Percentiles rank a stretch among this genome's conserved stretches.
phyloP scores from a whole-genome alignment of 176 grass and related monocot genomes.

The Aegilops longissima region DNA sequence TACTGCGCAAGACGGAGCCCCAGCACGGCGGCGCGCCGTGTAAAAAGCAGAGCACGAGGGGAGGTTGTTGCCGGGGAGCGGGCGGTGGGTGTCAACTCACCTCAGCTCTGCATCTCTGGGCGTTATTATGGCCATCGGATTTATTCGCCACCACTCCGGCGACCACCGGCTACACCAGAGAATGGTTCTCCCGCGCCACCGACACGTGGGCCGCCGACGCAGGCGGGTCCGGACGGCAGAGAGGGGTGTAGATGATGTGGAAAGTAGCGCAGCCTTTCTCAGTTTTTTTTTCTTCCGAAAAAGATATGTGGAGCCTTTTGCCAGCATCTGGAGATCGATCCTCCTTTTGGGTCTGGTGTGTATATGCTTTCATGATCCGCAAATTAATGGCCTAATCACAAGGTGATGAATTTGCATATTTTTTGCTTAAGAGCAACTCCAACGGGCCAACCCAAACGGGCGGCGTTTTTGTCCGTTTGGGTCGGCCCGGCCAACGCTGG shows the following conservation, averaged over 20 bases:
- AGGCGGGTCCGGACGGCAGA: neutral
- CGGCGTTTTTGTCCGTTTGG: too few relatives aligned
- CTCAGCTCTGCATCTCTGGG: neutral
- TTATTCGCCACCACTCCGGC: neutral
- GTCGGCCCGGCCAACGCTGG: too few relatives aligned
- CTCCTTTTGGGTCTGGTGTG: too few relatives aligned
- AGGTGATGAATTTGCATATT: too few relatives aligned
- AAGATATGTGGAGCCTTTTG: neutral
- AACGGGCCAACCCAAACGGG: too few relatives aligned
- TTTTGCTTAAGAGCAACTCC: too few relatives aligned
- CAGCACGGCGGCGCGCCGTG: neutral
- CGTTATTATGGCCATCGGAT: neutral
- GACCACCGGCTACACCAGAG: neutral
- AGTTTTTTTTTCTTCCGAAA: neutral
- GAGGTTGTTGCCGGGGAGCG: neutral
- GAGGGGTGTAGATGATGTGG: neutral
- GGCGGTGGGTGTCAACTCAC: neutral
- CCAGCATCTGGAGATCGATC: neutral
- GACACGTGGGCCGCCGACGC: neutral
- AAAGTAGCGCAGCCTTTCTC: neutral
- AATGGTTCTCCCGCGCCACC: neutral
- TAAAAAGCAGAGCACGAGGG: neutral
- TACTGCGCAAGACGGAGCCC: neutral
- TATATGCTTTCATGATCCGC: neutral
- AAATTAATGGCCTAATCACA: too few relatives aligned